Evolutionary conservation across 225 moss, liverwort and hornwort genomes (phyloP).

Genomic region (Pleurozium schreberi): DNA sequence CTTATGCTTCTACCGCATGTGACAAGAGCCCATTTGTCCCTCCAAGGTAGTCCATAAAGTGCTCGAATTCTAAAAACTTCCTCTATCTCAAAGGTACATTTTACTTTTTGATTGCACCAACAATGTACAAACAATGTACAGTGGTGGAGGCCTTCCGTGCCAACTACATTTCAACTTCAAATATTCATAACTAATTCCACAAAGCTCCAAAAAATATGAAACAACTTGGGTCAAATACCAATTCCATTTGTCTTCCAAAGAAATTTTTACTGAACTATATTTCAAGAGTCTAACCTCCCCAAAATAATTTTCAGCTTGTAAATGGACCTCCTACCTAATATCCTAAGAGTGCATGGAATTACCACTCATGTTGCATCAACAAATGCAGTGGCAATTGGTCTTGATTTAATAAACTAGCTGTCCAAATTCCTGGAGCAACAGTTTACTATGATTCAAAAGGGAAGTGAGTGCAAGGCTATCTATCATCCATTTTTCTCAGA

Average conservation of each 20-base stretch:
- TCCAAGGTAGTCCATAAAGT: fast-evolving
- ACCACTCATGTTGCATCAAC: background rate
- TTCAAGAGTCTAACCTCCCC: background rate
- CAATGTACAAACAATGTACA: too few species aligned
- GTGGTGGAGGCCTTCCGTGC: fast-evolving
- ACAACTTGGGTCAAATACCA: background rate
- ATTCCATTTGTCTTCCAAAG: background rate
- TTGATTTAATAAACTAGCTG: background rate
- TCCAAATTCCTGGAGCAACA: background rate
- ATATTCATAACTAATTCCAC: background rate
- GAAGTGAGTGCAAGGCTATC: background rate
- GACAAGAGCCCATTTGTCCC: fast-evolving
- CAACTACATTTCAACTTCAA: background rate
- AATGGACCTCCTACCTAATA: background rate
- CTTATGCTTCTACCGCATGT: background rate
- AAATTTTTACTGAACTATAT: background rate
- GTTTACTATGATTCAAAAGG: background rate
- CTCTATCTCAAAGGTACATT: background rate
- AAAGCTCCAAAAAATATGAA: background rate
- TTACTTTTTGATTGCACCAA: background rate
- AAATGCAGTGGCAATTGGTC: background rate
- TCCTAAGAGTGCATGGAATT: background rate
- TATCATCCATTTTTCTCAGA: background rate
- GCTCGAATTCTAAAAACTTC: fast-evolving
- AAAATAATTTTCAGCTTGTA: background rate